phyloP scores from a whole-genome alignment of 1,284 basidiomycete genomes.

The Phlebopus sp. region DNA sequence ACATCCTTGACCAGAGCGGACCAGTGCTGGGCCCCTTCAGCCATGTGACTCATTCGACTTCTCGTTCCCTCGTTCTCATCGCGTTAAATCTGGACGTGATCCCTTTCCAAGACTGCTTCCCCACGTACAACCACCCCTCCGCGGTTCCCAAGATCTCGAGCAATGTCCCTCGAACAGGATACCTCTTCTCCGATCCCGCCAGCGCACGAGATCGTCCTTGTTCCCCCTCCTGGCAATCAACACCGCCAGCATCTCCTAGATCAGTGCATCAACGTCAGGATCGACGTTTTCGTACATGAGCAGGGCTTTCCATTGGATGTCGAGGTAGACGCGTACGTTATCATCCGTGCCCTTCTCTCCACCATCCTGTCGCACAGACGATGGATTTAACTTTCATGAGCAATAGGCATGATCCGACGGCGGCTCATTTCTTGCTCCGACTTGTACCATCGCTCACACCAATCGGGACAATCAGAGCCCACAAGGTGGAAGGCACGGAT shows the following conservation, averaged over 20 bases:
- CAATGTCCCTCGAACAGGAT: constrained; percentile 13
- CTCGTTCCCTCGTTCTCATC: too few species aligned
- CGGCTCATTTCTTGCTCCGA: constrained; percentile 69
- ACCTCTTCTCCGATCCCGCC: constrained; percentile 26
- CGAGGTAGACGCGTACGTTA: constrained; percentile 68
- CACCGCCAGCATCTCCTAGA: constrained; percentile 39
- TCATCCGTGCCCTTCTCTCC: constrained; percentile 3
- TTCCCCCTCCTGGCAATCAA: constrained; percentile 37
- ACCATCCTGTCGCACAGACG: constrained; percentile 6
- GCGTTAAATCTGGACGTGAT: too few species aligned
- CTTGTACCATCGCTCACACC: constrained; percentile 56
- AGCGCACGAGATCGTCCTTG: constrained; percentile 53
- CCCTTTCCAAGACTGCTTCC: constrained; percentile 15
- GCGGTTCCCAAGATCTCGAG: too few species aligned
- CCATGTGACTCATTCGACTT: too few species aligned
- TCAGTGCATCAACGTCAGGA: constrained; percentile 63
- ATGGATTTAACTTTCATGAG: constrained; percentile 10
- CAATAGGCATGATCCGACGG: constrained; percentile 53
- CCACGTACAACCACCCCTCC: too few species aligned
- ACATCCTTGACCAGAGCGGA: constrained; percentile 21
- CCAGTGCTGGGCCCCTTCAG: too few species aligned
- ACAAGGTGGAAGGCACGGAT: constrained; percentile 25
- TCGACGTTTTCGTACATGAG: constrained; percentile 56
- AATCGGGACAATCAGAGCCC: constrained; percentile 58
- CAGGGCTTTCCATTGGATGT: constrained; percentile 61